A percentile compares a stretch with the other conserved stretches of the same genome.
Conservation (phyloP, 169 alveolate species). For the Plasmodium reichenowi region DNA sequence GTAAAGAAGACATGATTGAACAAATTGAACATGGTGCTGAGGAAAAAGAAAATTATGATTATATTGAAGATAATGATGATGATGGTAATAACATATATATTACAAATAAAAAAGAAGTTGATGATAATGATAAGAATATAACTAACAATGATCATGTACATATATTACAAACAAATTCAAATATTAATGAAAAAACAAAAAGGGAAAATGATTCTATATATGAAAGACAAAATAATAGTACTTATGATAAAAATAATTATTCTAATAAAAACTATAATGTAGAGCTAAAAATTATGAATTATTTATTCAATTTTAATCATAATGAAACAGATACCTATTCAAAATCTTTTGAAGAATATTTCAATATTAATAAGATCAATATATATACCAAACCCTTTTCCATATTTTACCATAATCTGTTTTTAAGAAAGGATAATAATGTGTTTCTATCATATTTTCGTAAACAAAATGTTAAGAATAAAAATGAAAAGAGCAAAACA, state of each 20-base stretch:
- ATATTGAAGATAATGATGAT: slow-evolving; percentile 1
- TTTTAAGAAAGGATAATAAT: slow-evolving; percentile 37
- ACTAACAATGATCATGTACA: neutral
- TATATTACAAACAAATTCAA: neutral
- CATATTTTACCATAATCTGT: slow-evolving; percentile 33
- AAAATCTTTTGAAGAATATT: slow-evolving; percentile 73
- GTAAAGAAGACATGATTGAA: neutral
- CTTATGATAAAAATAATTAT: neutral
- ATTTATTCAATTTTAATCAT: slow-evolving; percentile 52
- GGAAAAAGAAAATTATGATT: neutral
- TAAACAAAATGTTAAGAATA: neutral
- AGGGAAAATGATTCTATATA: too few species aligned
- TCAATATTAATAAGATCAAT: slow-evolving; percentile 50
- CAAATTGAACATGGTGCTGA: neutral
- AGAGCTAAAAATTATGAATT: slow-evolving; percentile 21
- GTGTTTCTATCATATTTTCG: slow-evolving; percentile 19
- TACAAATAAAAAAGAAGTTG: neutral
- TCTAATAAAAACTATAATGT: neutral
- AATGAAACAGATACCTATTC: slow-evolving; percentile 42
- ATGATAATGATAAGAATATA: neutral
- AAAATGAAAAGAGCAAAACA: neutral
- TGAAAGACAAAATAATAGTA: neutral
- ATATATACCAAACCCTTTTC: slow-evolving; percentile 58
- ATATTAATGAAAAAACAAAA: neutral
- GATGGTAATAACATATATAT: slow-evolving; percentile 10